Evolutionary conservation across 306 rosid species (phyloP).

Genomic region (Macrotyloma uniflorum): DNA sequence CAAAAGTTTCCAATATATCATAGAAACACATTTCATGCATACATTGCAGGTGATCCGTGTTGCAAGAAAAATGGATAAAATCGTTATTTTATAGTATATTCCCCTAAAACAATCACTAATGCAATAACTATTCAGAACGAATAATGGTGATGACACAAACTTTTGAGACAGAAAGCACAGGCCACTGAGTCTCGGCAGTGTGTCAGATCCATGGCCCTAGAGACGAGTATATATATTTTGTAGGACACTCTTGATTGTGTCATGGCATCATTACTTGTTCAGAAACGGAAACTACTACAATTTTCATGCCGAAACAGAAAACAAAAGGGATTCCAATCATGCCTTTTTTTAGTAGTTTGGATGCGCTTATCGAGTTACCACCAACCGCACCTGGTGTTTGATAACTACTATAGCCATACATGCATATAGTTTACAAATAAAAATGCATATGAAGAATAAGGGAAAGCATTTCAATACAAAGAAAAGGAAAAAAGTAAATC

Average conservation of each 20-base stretch:
- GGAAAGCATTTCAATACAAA: not conserved
- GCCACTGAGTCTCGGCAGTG: not conserved
- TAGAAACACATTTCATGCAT: not conserved
- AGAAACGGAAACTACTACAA: not conserved
- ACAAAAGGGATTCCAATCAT: not conserved
- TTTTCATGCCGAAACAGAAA: not conserved
- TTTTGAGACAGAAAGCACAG: conserved; percentile 4
- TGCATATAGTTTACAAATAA: conserved; percentile 4
- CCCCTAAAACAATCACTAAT: not conserved
- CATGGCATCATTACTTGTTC: not conserved
- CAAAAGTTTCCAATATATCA: too few relatives aligned
- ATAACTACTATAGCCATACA: conserved; percentile 5
- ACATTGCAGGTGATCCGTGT: not conserved
- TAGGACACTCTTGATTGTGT: not conserved
- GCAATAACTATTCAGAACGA: not conserved
- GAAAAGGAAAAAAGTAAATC: conserved; percentile 4
- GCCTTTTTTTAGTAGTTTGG: not conserved
- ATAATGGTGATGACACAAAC: not conserved
- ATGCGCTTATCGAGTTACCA: not conserved
- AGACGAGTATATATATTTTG: not conserved
- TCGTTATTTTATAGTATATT: not conserved
- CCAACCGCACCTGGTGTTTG: not conserved
- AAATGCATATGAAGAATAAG: not conserved
- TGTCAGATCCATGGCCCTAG: not conserved
- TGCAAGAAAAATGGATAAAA: not conserved